Evolutionary conservation across 2,329 filamentous ascomycete genomes (phyloP), one percentile per base, ranked within the genome.

Genomic region (Monosporascus cannonballus): DNA sequence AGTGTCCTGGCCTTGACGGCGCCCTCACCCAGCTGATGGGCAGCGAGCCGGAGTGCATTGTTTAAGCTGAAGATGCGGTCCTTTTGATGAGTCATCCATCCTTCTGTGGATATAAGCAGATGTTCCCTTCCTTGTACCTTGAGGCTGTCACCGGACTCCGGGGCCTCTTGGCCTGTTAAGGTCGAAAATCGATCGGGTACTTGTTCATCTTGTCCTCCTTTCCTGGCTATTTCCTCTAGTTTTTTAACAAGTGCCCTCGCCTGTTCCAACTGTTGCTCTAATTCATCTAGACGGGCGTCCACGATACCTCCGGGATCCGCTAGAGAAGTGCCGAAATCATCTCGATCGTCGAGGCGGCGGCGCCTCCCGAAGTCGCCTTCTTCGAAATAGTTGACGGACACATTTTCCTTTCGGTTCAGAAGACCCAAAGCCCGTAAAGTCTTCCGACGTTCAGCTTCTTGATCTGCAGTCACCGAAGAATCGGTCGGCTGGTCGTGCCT

Each of bases 371-470:
- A 57, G 3, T 68, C 67, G 15, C 70, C 69, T 60, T 80, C 73
- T 51, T 81, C 76, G 55, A 78, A 81, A 60, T 72, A 79, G 8
- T 72, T 70, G 11, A 79, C 69, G 3, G 67, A 57, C 6, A 62
- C 45, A 51, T 61, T 58, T 42, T 56, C 53, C 11, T 50, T 51
- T 8, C 63, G 56, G 34, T 56, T 56, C 6, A 63, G 47, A 9
- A 71, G 62, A 7, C 67, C 67, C 2, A 69, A 54, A 3, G 58
- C 37, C 42, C 60, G 53, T 17, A 69, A 46, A 2, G 61, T 62
- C 47, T 64, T 64, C 20, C 58, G 54, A 7, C 66, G 65, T 47
- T 69, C 65, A 41, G 52, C 50, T 24, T 68, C 64, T 50, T 61
- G 55, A 37, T 62, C 55, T 45, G 54, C 56, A 17, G 61, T 38